Evolutionary conservation across 148 eudicot genomes (phyloP).

Genomic region (Heliamphora exappendiculata): DNA sequence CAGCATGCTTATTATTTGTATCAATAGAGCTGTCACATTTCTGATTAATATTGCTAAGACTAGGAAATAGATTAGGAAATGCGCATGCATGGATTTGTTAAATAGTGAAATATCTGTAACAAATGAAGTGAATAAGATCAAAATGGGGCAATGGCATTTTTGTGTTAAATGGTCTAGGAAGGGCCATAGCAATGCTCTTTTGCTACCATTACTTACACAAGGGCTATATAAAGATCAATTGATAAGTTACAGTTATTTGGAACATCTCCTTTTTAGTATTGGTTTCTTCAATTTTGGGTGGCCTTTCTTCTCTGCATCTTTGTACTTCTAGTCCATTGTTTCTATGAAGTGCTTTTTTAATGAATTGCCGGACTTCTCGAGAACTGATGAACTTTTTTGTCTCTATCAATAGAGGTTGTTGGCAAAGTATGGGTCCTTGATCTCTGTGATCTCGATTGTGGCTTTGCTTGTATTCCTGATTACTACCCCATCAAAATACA

Average conservation of each 20-base stretch:
- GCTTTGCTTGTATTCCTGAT: slow-evolving; percentile 60
- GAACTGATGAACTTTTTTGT: neutral
- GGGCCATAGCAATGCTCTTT: neutral
- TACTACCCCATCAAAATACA: slow-evolving; percentile 52
- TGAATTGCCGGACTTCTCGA: no score
- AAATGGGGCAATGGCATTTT: neutral
- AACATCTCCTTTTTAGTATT: neutral
- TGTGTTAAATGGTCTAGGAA: neutral
- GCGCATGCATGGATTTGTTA: neutral
- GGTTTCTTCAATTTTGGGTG: neutral
- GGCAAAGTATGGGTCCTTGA: slow-evolving; percentile 77
- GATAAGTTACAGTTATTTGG: neutral
- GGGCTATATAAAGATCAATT: neutral
- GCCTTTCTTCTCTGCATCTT: neutral
- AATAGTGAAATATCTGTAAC: neutral
- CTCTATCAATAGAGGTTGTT: slow-evolving; percentile 58
- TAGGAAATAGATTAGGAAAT: neutral
- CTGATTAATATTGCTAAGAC: neutral
- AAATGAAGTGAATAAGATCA: neutral
- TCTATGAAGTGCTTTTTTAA: neutral
- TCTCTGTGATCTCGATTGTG: slow-evolving; percentile 63
- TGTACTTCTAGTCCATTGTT: neutral
- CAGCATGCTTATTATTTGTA: neutral
- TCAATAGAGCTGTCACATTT: neutral
- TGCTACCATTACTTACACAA: neutral